A percentile compares a stretch with the other conserved stretches of the same genome.
phyloP scores from a whole-genome alignment of 306 rosid species.

The Malus asiatica region DNA sequence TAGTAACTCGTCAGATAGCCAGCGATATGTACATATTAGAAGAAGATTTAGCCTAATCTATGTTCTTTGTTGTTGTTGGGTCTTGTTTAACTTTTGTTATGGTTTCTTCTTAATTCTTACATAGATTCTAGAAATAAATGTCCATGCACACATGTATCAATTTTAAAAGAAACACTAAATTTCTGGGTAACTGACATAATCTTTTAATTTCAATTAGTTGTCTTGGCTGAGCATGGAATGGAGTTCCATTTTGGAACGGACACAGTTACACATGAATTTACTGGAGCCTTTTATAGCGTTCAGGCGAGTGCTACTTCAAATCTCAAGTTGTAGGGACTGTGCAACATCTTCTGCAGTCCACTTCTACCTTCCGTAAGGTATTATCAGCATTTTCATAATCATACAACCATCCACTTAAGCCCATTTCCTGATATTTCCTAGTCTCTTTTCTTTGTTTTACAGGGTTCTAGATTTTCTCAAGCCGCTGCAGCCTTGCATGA shows the following conservation, averaged over 20 bases:
- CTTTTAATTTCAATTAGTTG: constrained; percentile 39
- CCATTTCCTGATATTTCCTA: constrained; percentile 13
- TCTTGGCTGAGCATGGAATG: constrained; percentile 67
- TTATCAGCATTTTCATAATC: neutral
- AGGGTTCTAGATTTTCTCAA: constrained; percentile 91
- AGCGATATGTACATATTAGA: neutral
- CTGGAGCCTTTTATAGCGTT: constrained; percentile 90
- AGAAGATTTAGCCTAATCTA: neutral
- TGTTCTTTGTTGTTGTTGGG: neutral
- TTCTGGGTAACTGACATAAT: constrained; percentile 4
- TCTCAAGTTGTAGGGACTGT: constrained; percentile 58
- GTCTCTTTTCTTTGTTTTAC: constrained; percentile 21
- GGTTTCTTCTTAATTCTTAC: neutral
- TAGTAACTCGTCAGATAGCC: neutral
- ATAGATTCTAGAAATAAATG: neutral
- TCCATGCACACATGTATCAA: neutral
- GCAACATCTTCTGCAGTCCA: constrained; percentile 82
- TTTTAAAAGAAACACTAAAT: neutral
- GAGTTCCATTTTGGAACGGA: constrained; percentile 63
- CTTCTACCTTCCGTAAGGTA: constrained; percentile 87
- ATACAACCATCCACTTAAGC: constrained; percentile 7
- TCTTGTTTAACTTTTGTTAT: neutral
- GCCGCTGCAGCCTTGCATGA: constrained; percentile 89
- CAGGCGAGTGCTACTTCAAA: constrained; percentile 76
- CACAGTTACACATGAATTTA: constrained; percentile 85